Evolutionary conservation across 2,329 filamentous ascomycete genomes (phyloP).

Genomic region (Xylariaceae sp.): DNA sequence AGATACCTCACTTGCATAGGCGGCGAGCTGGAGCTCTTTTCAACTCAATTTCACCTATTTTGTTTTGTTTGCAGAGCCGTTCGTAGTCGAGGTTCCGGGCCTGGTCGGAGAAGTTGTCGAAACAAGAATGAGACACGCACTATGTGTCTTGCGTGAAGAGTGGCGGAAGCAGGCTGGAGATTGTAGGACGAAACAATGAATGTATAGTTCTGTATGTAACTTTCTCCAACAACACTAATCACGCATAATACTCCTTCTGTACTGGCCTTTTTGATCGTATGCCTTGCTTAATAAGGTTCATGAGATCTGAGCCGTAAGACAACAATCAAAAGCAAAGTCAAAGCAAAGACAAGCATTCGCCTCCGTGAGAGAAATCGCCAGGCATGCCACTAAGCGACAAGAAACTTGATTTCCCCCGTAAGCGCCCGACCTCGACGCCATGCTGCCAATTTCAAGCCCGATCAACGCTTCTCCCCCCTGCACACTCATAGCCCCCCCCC

Average conservation of each 20-base stretch:
- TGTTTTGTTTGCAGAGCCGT: slow-evolving; percentile 9
- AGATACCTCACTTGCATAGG: slow-evolving; percentile 23
- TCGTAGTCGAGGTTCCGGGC: neutral
- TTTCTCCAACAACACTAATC: slow-evolving; percentile 14
- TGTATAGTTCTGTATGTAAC: slow-evolving; percentile 19
- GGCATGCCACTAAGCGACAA: too few species aligned
- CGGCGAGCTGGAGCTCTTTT: slow-evolving; percentile 10
- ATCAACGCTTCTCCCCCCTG: too few species aligned
- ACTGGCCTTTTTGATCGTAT: too few species aligned
- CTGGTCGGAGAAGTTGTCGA: neutral
- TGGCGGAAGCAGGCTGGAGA: slow-evolving; percentile 4
- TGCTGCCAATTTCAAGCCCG: too few species aligned
- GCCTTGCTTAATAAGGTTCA: too few species aligned
- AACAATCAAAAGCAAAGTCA: too few species aligned
- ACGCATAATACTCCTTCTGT: slow-evolving; percentile 3
- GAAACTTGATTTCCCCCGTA: too few species aligned
- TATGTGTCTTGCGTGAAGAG: neutral
- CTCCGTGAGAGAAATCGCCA: too few species aligned
- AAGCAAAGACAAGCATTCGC: too few species aligned
- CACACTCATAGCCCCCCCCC: too few species aligned
- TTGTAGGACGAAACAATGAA: slow-evolving; percentile 12
- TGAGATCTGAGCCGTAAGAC: too few species aligned
- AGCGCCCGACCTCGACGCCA: too few species aligned
- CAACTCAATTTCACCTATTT: neutral
- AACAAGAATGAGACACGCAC: neutral